Evolutionary conservation across 805 yeast genomes (phyloP), one percentile per base, ranked within the genome.

Genomic region (Yueomyces sinensis): DNA sequence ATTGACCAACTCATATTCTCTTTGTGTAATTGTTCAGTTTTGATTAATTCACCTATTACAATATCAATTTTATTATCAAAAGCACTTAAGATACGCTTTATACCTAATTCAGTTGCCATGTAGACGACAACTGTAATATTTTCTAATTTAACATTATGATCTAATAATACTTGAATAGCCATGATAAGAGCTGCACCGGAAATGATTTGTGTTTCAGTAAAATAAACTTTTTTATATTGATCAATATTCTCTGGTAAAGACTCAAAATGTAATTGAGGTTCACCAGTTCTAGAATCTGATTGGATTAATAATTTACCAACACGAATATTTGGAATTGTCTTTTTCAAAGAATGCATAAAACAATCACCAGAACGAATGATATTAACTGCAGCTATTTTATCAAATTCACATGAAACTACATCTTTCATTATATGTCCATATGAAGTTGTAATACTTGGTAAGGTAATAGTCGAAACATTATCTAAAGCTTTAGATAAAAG

Each of bases 111-210:
- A 0, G 93, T 74, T n/a, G 84, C 81, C 34, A 79, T 54, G 48
- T 81, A 82, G 4, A 78, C 61, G 11, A 84, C 74, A 35, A 86
- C 63, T 2, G 76, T 68, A 17, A 91, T 79, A 42, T 80, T 69
- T 22, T 65, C 59, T 32, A 70, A 68, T 7, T 54, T 45, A 17
- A 83, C 77, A 5, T 77, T 80, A 51, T 89, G 93, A 50, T 89
- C 97, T 13, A 82, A 45, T 32, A 89, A 60, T 3, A 89, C 86
- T 46, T 84, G 91, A 31, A 83, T 72, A 0, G 96, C 94, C 97
- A 89, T 91, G 30, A 84, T 80, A 2, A 87, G 77, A 0, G 94
- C 94, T 0, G 95, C 94, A 2, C 97, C 98, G 22, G 94, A 76
- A 23, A 83, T 77, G 32, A 84, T 66, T 52, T 89, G 95, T 0